Base-by-base conservation (phyloP, 2,329 filamentous ascomycete species). In the Monilinia aucupariae region DNA sequence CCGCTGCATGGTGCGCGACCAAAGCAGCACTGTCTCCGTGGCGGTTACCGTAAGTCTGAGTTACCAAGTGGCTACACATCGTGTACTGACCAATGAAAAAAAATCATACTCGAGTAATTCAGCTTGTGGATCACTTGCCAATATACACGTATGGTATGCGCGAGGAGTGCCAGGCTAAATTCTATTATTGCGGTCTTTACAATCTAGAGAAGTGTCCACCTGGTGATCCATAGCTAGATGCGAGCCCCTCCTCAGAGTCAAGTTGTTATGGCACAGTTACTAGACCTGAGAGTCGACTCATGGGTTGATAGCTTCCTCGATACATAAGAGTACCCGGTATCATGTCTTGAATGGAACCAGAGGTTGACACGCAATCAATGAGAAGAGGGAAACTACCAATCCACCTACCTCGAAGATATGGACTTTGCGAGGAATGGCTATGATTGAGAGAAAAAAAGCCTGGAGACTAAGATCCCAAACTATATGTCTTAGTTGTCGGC, bases 401-500 rank as follows among this genome's bases (percentile, higher is more conserved):
- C 45, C 2, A 55, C 13, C 20, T 55, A 34, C 5, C 10, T 2
- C 30, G 22, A 49, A 12, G 32, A 30, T 5, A 34, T 39, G 12
- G n/a, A 32, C 9, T 9, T 3, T 41, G 8, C 9, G 22, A n/a
- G 13, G 7, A 39, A 62, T 56, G 61, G 53, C 61, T 51, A 50
- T 27, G 13, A 25, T 51, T 37, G 61, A 27, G 30, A 63, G 69
- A 61, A 70, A 70, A 45, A 64, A 69, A 64, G 65, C 70, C 17
- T 72, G 70, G 66, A 69, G 68, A 56, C 71, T 69, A n/a, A 70
- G 68, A 34, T 69, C 67, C 13, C 64, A 69, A 41, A 68, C 69
- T 47, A 67, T 69, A 30, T 71, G 70, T 63, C 58, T 70, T 25
- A 72, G 69, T 63, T 72, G 70, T 69, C 70, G 70, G 69, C 71